Base-by-base conservation (phyloP, 2,329 filamentous ascomycete species). In the Chaetomium strumarium region DNA sequence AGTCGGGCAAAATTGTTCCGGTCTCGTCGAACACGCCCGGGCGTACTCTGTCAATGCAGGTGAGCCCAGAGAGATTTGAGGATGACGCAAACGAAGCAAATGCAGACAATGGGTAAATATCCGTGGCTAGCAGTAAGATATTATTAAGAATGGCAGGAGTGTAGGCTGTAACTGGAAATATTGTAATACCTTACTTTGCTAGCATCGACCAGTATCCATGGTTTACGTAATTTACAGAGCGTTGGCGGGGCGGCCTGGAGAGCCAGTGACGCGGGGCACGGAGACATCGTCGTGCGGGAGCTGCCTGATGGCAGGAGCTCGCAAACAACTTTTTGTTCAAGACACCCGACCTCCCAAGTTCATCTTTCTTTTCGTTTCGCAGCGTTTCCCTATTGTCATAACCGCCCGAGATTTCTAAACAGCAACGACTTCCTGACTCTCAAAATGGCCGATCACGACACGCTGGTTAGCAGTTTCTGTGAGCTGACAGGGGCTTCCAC, bases 401-500 rank as follows among this genome's bases (percentile, higher is more conserved):
- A n/a, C 16, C 34, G 6, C 8, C 34, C 14, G 24, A 24, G 24
- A 24, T 8, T 14, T n/a, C 34, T n/a, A 14, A 14, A 14, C 14
- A 2, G 13, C n/a, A 24, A 13, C 10, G 29, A 13, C 16, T 43
- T n/a, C 9, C 17, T 12, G 29, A 11, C 34, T 14, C 12, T 12
- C 50, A 63, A 52, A 14, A 74, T 73, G 71, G 66, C 68, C 24
- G 68, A 66, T 55, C 72, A 73, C 48, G 73, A 78, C 52, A 67
- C 69, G 40, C 63, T 74, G 44, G 69, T 76, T 59, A 73, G 72
- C 62, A 72, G 79, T 64, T 81, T 85, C 66, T 74, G 74, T 62
- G 71, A 70, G 50, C 71, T 84, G 62, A 83, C 80, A n/a, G 74
- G 76, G 19, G 72, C 73, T 30, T 68, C 69, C 31, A 64, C 75